phyloP scores from a whole-genome alignment of 352 stramenopile species.

The Globisporangium orthogonon region DNA sequence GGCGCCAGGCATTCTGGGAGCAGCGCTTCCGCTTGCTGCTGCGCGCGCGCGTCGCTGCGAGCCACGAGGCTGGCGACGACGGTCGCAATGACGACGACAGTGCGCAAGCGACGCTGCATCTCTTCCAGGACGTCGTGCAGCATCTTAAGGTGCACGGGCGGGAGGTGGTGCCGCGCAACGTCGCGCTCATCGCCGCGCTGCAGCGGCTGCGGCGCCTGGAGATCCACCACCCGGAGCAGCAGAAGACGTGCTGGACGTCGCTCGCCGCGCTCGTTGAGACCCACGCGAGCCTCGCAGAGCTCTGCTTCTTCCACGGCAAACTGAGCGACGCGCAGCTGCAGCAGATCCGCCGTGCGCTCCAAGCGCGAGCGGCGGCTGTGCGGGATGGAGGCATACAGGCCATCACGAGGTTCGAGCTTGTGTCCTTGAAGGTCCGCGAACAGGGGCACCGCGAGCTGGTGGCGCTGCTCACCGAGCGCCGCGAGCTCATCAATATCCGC shows the following conservation, averaged over 20 bases:
- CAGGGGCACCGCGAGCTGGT: conserved; percentile 44
- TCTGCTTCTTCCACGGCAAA: conserved; percentile 74
- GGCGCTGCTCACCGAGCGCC: conserved; percentile 22
- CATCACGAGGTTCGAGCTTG: conserved; percentile 46
- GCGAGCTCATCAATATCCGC: conserved; percentile 33
- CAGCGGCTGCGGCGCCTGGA: conserved; percentile 43
- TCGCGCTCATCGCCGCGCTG: conserved; percentile 34
- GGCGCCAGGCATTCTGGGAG: conserved; percentile 46
- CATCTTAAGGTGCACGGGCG: conserved; percentile 56
- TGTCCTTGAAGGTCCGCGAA: conserved; percentile 57
- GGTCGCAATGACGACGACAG: background rate
- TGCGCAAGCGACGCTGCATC: conserved; percentile 6
- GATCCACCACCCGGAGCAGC: conserved; percentile 70
- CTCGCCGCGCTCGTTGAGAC: conserved; percentile 24
- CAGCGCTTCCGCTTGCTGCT: conserved; percentile 44
- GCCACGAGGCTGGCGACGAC: background rate
- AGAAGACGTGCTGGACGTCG: conserved; percentile 39
- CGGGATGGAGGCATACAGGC: background rate
- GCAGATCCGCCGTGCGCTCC: conserved; percentile 27
- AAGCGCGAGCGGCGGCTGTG: background rate
- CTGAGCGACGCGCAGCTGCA: conserved; percentile 37
- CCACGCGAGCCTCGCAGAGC: conserved; percentile 27
- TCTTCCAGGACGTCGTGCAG: conserved; percentile 55
- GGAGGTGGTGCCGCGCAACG: conserved; percentile 49
- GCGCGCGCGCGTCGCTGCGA: conserved; percentile 20